These are phyloP conservation scores for Rubroboletus satanas DNA, from an alignment of 768 basidiomycete genomes.

Conservation along the genomic window DNA sequence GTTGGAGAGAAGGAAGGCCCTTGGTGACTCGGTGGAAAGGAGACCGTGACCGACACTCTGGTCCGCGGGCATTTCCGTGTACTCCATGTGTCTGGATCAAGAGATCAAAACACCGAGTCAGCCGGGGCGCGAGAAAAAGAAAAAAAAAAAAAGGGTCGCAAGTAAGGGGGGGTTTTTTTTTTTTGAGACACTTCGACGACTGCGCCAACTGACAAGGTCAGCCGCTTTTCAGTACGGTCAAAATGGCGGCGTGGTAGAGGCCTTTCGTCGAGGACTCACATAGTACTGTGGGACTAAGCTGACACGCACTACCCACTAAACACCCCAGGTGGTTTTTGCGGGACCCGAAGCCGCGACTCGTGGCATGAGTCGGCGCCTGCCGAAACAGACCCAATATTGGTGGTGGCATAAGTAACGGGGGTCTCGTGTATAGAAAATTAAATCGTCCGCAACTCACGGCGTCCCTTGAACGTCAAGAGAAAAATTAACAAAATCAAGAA, in stretches of 20 bases:
- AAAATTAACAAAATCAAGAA: background rate
- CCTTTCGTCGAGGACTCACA: too few species aligned
- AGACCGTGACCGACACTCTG: background rate
- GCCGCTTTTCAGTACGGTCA: too few species aligned
- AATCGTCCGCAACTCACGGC: constrained; percentile 1
- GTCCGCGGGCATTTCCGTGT: constrained; percentile 18
- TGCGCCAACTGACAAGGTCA: too few species aligned
- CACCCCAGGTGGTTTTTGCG: too few species aligned
- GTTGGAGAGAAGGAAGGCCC: background rate
- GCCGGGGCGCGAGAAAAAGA: constrained; percentile 2
- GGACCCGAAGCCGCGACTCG: too few species aligned
- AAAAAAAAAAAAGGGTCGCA: constrained; percentile 2
- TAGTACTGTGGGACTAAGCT: too few species aligned
- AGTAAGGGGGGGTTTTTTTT: background rate
- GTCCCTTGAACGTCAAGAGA: background rate
- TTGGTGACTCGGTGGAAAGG: background rate
- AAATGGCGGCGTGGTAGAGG: too few species aligned
- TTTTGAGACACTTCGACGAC: too few species aligned
- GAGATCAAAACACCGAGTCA: constrained; percentile 12
- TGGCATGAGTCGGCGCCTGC: too few species aligned
- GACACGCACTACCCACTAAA: too few species aligned
- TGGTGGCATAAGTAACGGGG: background rate
- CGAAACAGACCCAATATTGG: too few species aligned
- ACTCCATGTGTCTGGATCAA: constrained; percentile 5
- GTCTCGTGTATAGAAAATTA: constrained; percentile 4